phyloP scores from a whole-genome alignment of 371 early-diverging fungal genomes.

The Mortierella sp. region DNA sequence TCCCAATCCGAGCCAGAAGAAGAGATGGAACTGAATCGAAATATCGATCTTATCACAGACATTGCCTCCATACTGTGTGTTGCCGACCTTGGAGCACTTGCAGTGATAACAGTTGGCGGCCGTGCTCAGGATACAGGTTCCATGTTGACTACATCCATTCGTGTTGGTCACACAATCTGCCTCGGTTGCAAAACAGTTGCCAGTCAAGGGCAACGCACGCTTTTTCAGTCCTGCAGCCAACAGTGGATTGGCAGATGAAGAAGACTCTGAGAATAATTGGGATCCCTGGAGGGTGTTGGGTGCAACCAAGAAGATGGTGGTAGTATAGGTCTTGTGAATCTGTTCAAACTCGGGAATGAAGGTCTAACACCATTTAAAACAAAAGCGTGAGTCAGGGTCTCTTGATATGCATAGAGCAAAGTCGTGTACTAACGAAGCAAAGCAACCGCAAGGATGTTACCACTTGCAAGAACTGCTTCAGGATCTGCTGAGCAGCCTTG shows the following conservation, averaged over 20 bases:
- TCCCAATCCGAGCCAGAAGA: slow-evolving; percentile 46
- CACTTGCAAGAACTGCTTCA: slow-evolving; percentile 45
- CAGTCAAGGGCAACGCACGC: slow-evolving; percentile 22
- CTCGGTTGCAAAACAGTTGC: slow-evolving; percentile 27
- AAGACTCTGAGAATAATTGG: slow-evolving; percentile 1
- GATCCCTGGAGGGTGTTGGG: slow-evolving; percentile 24
- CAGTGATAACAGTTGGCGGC: slow-evolving; percentile 52
- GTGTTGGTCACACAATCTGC: slow-evolving; percentile 42
- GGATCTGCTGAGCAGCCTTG: slow-evolving; percentile 39
- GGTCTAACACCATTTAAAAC: slow-evolving; percentile 3
- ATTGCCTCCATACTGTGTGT: slow-evolving; percentile 40
- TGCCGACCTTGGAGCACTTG: slow-evolving; percentile 39
- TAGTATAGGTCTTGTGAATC: slow-evolving; percentile 45
- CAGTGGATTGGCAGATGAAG: neutral
- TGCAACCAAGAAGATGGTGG: slow-evolving; percentile 36
- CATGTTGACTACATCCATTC: slow-evolving; percentile 30
- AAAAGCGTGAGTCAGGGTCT: no score
- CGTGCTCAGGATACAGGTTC: slow-evolving; percentile 31
- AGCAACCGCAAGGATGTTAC: no score
- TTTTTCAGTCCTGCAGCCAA: slow-evolving; percentile 9
- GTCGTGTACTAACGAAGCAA: no score
- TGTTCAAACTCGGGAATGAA: slow-evolving; percentile 49
- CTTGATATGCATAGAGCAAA: no score
- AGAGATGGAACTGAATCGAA: slow-evolving; percentile 50
- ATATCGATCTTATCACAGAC: slow-evolving; percentile 43